Percentiles rank a stretch among this genome's conserved stretches.
Conservation (phyloP, 192 early-diverging fungal genomes). For the Coemansia sp. region DNA sequence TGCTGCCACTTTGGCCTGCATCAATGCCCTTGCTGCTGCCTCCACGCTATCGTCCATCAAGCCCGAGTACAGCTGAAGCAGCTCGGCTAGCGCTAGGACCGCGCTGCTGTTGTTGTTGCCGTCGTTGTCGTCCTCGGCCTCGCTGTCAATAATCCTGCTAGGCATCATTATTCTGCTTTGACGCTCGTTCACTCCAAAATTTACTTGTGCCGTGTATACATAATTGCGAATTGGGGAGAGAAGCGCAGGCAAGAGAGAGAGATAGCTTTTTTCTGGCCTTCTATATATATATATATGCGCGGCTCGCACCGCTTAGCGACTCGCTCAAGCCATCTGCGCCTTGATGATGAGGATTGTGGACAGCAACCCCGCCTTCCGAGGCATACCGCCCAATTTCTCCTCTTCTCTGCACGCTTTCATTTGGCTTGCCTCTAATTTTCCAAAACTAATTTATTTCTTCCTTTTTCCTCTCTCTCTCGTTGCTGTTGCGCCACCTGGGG, state of each 20-base stretch:
- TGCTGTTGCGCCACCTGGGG: background rate
- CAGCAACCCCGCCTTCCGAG: no score
- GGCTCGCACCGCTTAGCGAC: background rate
- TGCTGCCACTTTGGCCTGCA: conserved; percentile 40
- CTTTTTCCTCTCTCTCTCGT: background rate
- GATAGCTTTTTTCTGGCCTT: background rate
- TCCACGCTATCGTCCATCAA: conserved; percentile 36
- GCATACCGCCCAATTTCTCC: background rate
- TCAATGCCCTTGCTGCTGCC: conserved; percentile 38
- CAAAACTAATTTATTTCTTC: background rate
- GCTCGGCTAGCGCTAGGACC: conserved; percentile 22
- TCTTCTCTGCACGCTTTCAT: background rate
- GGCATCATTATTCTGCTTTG: background rate
- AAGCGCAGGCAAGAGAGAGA: background rate
- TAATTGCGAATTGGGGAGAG: background rate
- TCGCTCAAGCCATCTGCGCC: no score
- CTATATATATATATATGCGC: background rate
- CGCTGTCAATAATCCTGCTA: background rate
- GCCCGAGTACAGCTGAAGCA: conserved; percentile 43
- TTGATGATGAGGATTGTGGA: no score
- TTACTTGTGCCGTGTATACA: background rate
- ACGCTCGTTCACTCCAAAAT: no score
- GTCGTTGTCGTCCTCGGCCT: background rate
- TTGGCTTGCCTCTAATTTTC: background rate
- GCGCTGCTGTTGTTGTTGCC: background rate